Percentiles rank a stretch among this genome's conserved stretches.
Evolutionary conservation across 1,139 yeast species (phyloP).

Genomic region (Geotrichum reessii): DNA sequence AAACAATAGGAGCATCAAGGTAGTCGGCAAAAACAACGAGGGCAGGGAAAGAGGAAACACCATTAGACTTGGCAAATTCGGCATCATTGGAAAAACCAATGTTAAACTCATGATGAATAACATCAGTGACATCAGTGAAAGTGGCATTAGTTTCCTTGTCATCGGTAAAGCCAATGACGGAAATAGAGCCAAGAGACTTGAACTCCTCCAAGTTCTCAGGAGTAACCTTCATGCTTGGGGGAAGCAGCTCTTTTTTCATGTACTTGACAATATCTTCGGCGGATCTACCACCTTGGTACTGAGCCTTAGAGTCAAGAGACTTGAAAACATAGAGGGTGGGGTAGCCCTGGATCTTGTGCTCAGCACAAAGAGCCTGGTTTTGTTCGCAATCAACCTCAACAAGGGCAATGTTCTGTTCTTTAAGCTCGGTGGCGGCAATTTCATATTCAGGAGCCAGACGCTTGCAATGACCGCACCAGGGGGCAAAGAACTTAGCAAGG

Average conservation of each 20-base stretch:
- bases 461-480: slow-evolving; percentile 99
- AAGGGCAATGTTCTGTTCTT: slow-evolving; percentile 60
- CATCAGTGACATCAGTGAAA: slow-evolving; percentile 50
- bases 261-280: slow-evolving; percentile 69
- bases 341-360: slow-evolving; percentile 76
- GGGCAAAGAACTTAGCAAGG: slow-evolving; percentile 93
- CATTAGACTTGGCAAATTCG: slow-evolving; percentile 44
- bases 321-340: slow-evolving; percentile 87
- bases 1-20: slow-evolving; percentile 43
- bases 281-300: slow-evolving; percentile 77
- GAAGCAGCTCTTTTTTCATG: slow-evolving; percentile 79
- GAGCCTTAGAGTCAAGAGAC: slow-evolving; percentile 46
- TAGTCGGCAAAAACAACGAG: slow-evolving; percentile 45
- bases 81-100: slow-evolving; percentile 55
- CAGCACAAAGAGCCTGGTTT: slow-evolving; percentile 72
- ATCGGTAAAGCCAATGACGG: slow-evolving; percentile 44
- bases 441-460: slow-evolving; percentile 86
- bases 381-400: slow-evolving; percentile 94
- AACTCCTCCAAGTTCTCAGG: slow-evolving; percentile 48
- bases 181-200: slow-evolving; percentile 43
- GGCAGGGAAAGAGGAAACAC: slow-evolving; percentile 42
- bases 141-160: slow-evolving; percentile 43
- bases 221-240: slow-evolving; percentile 60
- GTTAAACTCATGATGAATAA: slow-evolving; percentile 54
- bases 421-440: slow-evolving; percentile 72